Base-by-base conservation (phyloP, 176 grass and related monocot genomes). In the Stipa capillata region DNA sequence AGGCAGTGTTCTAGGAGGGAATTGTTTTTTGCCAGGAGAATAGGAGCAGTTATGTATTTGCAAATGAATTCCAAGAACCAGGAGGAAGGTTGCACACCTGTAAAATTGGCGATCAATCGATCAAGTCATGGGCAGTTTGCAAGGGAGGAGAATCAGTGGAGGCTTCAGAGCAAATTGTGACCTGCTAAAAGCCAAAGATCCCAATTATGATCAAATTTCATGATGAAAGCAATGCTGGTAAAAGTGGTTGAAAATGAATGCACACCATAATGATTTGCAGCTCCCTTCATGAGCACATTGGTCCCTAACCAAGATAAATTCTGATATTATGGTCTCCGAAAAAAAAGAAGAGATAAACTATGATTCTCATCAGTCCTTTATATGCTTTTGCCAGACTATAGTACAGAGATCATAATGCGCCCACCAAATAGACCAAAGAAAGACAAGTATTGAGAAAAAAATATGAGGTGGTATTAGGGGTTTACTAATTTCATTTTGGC, bases 241-340 rank as follows among this genome's bases (percentile, higher is more conserved):
- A 85, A 85, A 47, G 78, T 82, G 6, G 76, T 63, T 81, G 77
- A 89, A 81, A 72, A 82, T 89, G 87, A 85, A 89, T 89, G 77
- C 54, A 21, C 18, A 34, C 67, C 74, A 34, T 25, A 79, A 89
- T 89, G 72, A 74, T 77, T 47, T 74, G 68, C 53, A 45, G 45
- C 73, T 40, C 73, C 39, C 58, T 74, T 78, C n/a, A 80, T 75
- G 86, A 88, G 27, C 69, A 18, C 64, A 77, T 56, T 72, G 87
- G 87, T 85, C 87, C 87, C 77, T 85, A 41, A 71, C 72, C 32
- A 81, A 89, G 72, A 77, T 65, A 81, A 89, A 55, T 85, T 72
- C 63, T 81, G 35, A 64, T 71, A 37, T n/a, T n/a, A n/a, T n/a
- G n/a, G n/a, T n/a, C n/a, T n/a, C n/a, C n/a, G n/a, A n/a, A n/a